A percentile compares a stretch with the other conserved stretches of the same genome.
Conservation (phyloP, 352 stramenopile genomes). For the Pythium angustatum region DNA sequence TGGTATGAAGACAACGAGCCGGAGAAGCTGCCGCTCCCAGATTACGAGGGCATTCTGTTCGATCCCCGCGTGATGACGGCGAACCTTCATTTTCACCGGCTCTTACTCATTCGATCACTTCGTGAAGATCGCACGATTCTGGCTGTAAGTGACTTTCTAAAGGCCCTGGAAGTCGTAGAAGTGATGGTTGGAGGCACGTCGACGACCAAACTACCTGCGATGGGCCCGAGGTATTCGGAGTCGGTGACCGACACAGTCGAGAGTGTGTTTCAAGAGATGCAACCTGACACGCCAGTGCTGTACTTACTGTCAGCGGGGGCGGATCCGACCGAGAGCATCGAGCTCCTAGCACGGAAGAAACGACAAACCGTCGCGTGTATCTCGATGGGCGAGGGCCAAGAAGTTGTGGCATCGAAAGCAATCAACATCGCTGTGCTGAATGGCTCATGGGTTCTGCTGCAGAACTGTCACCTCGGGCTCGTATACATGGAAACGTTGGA, state of each 20-base stretch:
- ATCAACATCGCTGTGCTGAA: slow-evolving; percentile 66
- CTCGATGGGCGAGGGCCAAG: slow-evolving; percentile 81
- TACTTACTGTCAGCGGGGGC: slow-evolving; percentile 73
- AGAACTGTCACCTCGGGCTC: slow-evolving; percentile 78
- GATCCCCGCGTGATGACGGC: slow-evolving; percentile 60
- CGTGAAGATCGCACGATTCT: slow-evolving; percentile 77
- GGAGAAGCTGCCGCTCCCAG: slow-evolving; percentile 54
- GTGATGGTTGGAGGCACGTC: slow-evolving; percentile 30
- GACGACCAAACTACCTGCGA: slow-evolving; percentile 47
- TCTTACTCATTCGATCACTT: slow-evolving; percentile 68
- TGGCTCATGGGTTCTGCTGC: slow-evolving; percentile 76
- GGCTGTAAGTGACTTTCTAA: slow-evolving; percentile 67
- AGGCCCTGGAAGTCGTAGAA: slow-evolving; percentile 63
- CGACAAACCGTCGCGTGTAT: slow-evolving; percentile 66
- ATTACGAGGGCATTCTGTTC: slow-evolving; percentile 73
- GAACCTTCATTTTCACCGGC: slow-evolving; percentile 65
- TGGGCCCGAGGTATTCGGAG: slow-evolving; percentile 66
- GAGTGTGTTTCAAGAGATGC: slow-evolving; percentile 69
- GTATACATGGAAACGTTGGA: slow-evolving; percentile 68
- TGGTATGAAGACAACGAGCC: slow-evolving; percentile 86
- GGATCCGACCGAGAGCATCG: slow-evolving; percentile 74
- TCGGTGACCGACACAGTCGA: slow-evolving; percentile 73
- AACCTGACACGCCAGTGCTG: slow-evolving; percentile 59
- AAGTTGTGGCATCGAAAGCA: slow-evolving; percentile 53
- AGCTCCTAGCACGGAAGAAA: slow-evolving; percentile 69